phyloP scores from a whole-genome alignment of 805 yeast genomes.

The Barnettozyma californica region DNA sequence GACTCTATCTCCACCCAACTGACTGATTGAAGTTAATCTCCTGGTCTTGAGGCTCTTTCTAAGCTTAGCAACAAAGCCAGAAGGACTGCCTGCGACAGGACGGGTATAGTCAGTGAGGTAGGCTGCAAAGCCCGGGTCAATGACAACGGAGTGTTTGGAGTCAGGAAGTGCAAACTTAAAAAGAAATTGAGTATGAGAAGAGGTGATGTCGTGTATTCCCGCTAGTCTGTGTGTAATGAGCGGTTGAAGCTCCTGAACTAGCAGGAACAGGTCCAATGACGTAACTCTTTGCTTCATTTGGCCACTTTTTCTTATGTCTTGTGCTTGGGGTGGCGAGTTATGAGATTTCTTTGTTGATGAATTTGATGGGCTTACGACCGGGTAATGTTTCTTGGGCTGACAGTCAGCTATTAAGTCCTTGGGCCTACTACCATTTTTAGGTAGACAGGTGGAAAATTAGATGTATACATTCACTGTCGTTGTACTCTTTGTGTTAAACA shows the following conservation, averaged over 20 bases:
- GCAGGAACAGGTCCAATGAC: slow-evolving; percentile 71
- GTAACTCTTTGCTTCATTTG: slow-evolving; percentile 65
- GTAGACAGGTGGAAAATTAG: no score
- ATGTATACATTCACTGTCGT: no score
- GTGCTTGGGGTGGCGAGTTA: background rate
- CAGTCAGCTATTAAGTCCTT: no score
- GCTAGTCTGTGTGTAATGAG: slow-evolving; percentile 63
- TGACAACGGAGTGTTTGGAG: slow-evolving; percentile 64
- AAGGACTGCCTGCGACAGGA: slow-evolving; percentile 75
- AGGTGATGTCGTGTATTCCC: slow-evolving; percentile 69
- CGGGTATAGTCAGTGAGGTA: slow-evolving; percentile 79
- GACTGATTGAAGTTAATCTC: slow-evolving; percentile 66
- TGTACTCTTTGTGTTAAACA: no score
- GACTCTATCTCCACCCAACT: slow-evolving; percentile 77
- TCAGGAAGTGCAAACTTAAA: slow-evolving; percentile 81
- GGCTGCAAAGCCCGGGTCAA: slow-evolving; percentile 82
- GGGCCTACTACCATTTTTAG: no score
- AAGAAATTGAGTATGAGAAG: slow-evolving; percentile 55
- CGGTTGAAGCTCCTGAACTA: slow-evolving; percentile 58
- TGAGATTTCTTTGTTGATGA: background rate
- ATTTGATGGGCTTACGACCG: background rate
- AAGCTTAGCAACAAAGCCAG: slow-evolving; percentile 78
- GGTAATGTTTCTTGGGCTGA: background rate
- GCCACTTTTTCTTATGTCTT: background rate
- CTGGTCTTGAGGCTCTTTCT: slow-evolving; percentile 83